Base-by-base conservation (phyloP, 2,329 filamentous ascomycete species). In the Monosporascus cannonballus region DNA sequence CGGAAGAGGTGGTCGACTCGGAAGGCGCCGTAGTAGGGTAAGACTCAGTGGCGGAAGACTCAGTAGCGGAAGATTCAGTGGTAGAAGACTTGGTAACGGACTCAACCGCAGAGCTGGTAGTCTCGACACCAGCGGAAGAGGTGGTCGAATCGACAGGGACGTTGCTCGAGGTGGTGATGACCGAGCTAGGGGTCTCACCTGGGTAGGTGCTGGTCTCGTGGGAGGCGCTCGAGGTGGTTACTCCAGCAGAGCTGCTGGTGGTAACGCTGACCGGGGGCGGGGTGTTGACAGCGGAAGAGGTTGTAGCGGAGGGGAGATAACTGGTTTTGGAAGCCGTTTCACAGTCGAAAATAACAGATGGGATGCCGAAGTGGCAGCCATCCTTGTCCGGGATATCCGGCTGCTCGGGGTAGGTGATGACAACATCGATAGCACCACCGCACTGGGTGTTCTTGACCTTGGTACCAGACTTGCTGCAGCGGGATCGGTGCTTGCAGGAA, bases 391-490 rank as follows among this genome's bases (percentile, higher is more conserved):
- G 42, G 6, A n/a, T 77, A 57, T 78, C 69, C 57, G 81, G 73
- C 66, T 86, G 82, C 54, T 81, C 71, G 58, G 81, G 79, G 71
- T 78, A 83, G 68, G 84, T 73, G 68, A 96, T 85, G 51, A 81
- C 84, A 56, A 96, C 90, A 53, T 83, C 85, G 68, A 80, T 90
- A 59, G 93, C 92, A 71, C 92, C 92, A 81, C 91, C 93, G 69
- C 93, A 97, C 79, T 96, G 90, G 56, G 76, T 83, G 81, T 96
- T 96, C 73, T 83, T 74, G 63, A 96, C 78, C 47, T 79, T 81
- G 54, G 83, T 85, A 64, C 89, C 89, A 17, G 78, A 74, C 51
- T 78, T 75, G 58, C 77, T 81, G 81, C 90, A 95, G 50, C 77
- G 67, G 59, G 81, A 76, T 57, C 82, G 84, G 64, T 95, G 87